phyloP scores from a whole-genome alignment of 1,284 basidiomycete species.

The Ustilago lituana region DNA sequence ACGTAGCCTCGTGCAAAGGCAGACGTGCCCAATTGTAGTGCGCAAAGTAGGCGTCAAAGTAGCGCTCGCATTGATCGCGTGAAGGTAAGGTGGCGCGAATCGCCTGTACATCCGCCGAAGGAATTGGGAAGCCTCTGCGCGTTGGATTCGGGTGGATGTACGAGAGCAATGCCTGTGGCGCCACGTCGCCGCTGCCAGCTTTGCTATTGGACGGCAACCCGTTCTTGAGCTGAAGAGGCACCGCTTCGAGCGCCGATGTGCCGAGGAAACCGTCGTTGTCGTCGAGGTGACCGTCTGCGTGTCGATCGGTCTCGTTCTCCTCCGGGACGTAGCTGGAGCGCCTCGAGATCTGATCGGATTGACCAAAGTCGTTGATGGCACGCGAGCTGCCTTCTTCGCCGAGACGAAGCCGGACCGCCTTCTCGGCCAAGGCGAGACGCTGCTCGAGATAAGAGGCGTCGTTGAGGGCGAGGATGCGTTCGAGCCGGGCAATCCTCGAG shows the following conservation, averaged over 20 bases:
- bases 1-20: constrained; percentile 27
- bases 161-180: constrained; percentile 27
- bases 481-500: constrained; percentile 34
- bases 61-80: constrained; percentile 39
- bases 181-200: constrained; percentile 18
- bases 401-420: constrained; percentile 26
- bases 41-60: constrained; percentile 49
- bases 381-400: constrained; percentile 23
- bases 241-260: constrained; percentile 41
- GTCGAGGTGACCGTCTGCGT: constrained; percentile 41
- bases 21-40: constrained; percentile 49
- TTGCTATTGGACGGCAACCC: constrained; percentile 17
- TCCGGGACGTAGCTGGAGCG: constrained; percentile 33
- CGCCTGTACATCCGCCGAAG: constrained; percentile 37
- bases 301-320: constrained; percentile 34
- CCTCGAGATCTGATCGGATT: constrained; percentile 15
- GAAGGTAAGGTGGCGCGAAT: constrained; percentile 42
- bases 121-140: constrained; percentile 44
- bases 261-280: constrained; percentile 50
- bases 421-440: constrained; percentile 40
- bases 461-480: constrained; percentile 39
- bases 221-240: constrained; percentile 41
- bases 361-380: constrained; percentile 1
- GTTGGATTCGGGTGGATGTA: constrained; percentile 50
- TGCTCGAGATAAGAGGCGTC: constrained; percentile 43